Conservation (phyloP, 768 basidiomycete genomes). For the Psilocybe subaeruginosa region DNA sequence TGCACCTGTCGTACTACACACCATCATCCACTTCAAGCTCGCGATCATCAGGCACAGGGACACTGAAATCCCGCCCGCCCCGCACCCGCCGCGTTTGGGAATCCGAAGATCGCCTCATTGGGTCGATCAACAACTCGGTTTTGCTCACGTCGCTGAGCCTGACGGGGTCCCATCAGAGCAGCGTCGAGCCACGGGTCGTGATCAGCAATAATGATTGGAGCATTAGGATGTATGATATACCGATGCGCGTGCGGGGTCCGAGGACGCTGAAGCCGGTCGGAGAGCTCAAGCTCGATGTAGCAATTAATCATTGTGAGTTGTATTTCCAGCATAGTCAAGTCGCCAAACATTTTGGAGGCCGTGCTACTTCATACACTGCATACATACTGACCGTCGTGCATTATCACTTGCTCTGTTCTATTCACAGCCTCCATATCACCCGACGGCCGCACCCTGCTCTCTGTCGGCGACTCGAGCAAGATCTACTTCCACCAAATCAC, state of each 20-base stretch:
- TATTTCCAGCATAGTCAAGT: too few species aligned
- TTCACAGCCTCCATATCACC: constrained; percentile 83
- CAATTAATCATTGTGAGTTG: constrained; percentile 80
- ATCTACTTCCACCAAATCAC: constrained; percentile 82
- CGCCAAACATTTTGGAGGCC: too few species aligned
- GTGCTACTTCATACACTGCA: too few species aligned
- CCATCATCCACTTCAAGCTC: constrained; percentile 30
- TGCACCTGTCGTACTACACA: constrained; percentile 59
- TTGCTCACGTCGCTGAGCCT: constrained; percentile 43
- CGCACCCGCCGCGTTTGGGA: constrained; percentile 51
- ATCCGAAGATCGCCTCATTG: constrained; percentile 52
- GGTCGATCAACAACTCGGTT: constrained; percentile 86
- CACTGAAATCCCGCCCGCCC: not conserved
- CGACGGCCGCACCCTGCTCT: constrained; percentile 83
- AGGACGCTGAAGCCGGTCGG: constrained; percentile 51
- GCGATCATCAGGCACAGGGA: not conserved
- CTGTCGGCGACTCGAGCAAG: constrained; percentile 89
- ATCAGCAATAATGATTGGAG: constrained; percentile 88
- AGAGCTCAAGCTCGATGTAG: constrained; percentile 59
- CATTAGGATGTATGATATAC: constrained; percentile 80
- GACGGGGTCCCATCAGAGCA: constrained; percentile 56
- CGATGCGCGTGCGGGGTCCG: constrained; percentile 43
- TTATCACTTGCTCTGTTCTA: too few species aligned
- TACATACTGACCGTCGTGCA: too few species aligned
- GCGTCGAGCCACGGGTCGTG: constrained; percentile 73